phyloP scores from a whole-genome alignment of 352 stramenopile genomes.

The Aphanomyces astaci region DNA sequence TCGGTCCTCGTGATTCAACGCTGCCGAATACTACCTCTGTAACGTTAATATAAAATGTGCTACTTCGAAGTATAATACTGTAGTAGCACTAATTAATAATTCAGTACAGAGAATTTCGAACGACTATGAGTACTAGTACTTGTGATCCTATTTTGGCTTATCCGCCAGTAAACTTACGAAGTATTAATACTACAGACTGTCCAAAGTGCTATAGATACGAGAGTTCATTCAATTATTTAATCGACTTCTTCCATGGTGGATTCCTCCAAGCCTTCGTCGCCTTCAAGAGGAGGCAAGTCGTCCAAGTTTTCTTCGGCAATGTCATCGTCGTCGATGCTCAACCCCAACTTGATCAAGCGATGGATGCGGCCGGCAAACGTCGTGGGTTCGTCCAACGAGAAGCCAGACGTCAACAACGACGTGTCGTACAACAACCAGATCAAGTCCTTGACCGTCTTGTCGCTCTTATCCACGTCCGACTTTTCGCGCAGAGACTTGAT shows the following conservation, averaged over 20 bases:
- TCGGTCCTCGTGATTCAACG: too few relatives aligned
- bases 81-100: too few relatives aligned
- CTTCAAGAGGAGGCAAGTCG: conserved; percentile 95
- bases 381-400: conserved; percentile 97
- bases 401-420: conserved; percentile 97
- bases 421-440: conserved; percentile 99
- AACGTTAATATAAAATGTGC: too few relatives aligned
- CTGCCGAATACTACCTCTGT: too few relatives aligned
- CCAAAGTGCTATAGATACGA: too few relatives aligned
- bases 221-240: conserved; percentile 56
- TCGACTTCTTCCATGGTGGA: conserved; percentile 99
- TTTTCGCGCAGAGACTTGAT: conserved; percentile 98
- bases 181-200: too few relatives aligned
- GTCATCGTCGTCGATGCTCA: conserved; percentile 98
- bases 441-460: conserved; percentile 99
- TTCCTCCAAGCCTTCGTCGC: conserved; percentile 91
- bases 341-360: conserved; percentile 97
- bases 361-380: conserved; percentile 99
- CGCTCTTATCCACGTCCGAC: conserved; percentile 96
- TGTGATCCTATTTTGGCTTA: too few relatives aligned
- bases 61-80: too few relatives aligned
- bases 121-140: too few relatives aligned
- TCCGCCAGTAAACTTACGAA: too few relatives aligned
- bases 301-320: conserved; percentile 93
- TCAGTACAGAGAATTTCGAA: too few relatives aligned